phyloP scores from a whole-genome alignment of 495 filamentous ascomycete species.

The Xylaria telfairii region DNA sequence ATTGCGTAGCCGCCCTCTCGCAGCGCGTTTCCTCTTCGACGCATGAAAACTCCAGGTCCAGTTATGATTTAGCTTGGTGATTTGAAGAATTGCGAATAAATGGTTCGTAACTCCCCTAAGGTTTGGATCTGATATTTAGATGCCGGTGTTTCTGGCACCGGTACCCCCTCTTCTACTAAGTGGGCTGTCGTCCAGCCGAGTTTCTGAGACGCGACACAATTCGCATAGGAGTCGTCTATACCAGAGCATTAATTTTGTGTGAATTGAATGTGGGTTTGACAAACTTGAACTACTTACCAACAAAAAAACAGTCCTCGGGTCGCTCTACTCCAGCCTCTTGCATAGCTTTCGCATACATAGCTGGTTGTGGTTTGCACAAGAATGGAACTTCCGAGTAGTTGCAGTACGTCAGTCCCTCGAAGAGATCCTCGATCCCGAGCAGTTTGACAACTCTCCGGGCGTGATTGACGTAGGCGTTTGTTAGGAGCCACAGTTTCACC shows the following conservation, averaged over 20 bases:
- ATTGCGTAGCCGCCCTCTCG: neutral
- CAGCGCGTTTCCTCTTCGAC: neutral
- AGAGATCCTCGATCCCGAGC: conserved; percentile 82
- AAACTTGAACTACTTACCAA: conserved; percentile 63
- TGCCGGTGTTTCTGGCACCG: conserved; percentile 62
- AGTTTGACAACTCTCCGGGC: conserved; percentile 80
- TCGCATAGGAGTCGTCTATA: conserved; percentile 80
- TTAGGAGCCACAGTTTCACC: conserved; percentile 91
- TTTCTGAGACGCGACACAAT: conserved; percentile 71
- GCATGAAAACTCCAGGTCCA: neutral
- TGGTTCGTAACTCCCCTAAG: conserved; percentile 71
- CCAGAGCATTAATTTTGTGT: conserved; percentile 22
- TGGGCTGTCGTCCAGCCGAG: conserved; percentile 83
- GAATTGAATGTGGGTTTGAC: conserved; percentile 20
- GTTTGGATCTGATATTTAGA: conserved; percentile 72
- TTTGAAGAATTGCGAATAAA: conserved; percentile 84
- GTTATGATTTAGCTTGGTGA: conserved; percentile 25
- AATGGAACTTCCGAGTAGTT: conserved; percentile 74
- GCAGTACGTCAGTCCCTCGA: conserved; percentile 93
- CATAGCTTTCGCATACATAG: conserved; percentile 87
- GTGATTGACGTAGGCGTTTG: conserved; percentile 94
- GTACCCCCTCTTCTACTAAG: conserved; percentile 74
- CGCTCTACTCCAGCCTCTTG: conserved; percentile 65
- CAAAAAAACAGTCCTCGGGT: conserved; percentile 77
- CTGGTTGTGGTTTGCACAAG: conserved; percentile 81